A percentile compares a stretch with the other conserved stretches of the same genome.
phyloP scores from a whole-genome alignment of 1,139 yeast species.

The Yarrowia galli region DNA sequence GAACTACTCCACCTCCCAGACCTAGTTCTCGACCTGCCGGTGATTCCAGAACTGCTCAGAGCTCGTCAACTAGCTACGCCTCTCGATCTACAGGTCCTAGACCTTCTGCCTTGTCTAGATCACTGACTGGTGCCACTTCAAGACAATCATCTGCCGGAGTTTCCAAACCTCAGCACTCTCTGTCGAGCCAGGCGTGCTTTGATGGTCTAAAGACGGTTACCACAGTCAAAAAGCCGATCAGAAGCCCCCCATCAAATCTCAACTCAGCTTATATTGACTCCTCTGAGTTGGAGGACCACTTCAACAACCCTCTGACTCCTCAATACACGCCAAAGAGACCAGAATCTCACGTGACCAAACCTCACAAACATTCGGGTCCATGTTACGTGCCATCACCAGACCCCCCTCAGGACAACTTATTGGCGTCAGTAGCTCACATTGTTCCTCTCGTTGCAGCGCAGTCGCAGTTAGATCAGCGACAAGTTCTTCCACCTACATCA shows the following conservation, averaged over 20 bases:
- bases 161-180: background rate
- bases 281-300: background rate
- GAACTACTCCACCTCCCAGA: too few species aligned
- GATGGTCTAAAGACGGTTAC: too few species aligned
- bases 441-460: background rate
- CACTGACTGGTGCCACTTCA: background rate
- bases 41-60: background rate
- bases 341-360: background rate
- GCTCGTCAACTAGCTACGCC: background rate
- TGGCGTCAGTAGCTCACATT: background rate
- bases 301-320: slow-evolving; percentile 1
- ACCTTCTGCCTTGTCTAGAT: background rate
- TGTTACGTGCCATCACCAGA: too few species aligned
- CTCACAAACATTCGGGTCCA: too few species aligned
- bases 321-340: background rate
- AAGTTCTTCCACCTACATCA: background rate
- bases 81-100: background rate
- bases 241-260: too few species aligned
- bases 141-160: background rate
- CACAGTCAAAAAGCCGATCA: background rate
- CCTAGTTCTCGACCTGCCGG: background rate
- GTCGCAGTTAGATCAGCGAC: background rate
- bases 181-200: background rate
- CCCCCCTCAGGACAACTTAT: background rate
- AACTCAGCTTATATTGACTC: too few species aligned